Evolutionary conservation across 495 filamentous ascomycete genomes (phyloP), one percentile per base, ranked within the genome.

Genomic region (Neurospora sp.): DNA sequence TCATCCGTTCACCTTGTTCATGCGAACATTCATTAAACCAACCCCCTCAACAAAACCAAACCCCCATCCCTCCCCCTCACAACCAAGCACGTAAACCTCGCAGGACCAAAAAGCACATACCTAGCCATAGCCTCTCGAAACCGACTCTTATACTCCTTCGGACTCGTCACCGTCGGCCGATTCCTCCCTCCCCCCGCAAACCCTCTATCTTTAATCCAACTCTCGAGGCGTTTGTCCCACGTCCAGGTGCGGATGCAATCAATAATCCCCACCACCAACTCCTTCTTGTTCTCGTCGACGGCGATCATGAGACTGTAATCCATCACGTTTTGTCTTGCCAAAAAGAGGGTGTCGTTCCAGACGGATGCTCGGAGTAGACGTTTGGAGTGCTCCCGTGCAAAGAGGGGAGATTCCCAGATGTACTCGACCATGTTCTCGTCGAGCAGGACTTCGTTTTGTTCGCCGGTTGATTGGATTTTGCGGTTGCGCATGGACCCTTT

Each of bases 391-490:
- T 98, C 96, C 20, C 96, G 89, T 2, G 93, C 90, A 78, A 98
- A 99, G 20, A 99, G 86, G 0, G 96, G 96, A 2, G 93, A 94
- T 79, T 98, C 96, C 79, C 97, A 98, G 76, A 99, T 98, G 78
- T 96, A 97, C 78, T 99, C 96, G 10, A 99, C 96, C 90, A 99
- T 97, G 83, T 99, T 99, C 78, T 98, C 96, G 77, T 99, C 96
- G 6, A 98, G 88, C 22, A 99, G 88, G 8, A 99, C 96, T 79
- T 99, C 96, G 75, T 98, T 93, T 74, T 92, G 91, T 80, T 98
- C 94, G 69, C 96, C 96, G 5, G 96, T 99, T 68, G 91, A 92
- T 77, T 98, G 90, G 44, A 97, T 96, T 78, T 96, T 96, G 76
- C 96, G 92, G 81, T 99, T 98, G 35, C 96, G 90, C 96, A 99